These are phyloP conservation scores for Lentinus brumalis DNA, from an alignment of 768 basidiomycete genomes.

Conservation along the genomic window DNA sequence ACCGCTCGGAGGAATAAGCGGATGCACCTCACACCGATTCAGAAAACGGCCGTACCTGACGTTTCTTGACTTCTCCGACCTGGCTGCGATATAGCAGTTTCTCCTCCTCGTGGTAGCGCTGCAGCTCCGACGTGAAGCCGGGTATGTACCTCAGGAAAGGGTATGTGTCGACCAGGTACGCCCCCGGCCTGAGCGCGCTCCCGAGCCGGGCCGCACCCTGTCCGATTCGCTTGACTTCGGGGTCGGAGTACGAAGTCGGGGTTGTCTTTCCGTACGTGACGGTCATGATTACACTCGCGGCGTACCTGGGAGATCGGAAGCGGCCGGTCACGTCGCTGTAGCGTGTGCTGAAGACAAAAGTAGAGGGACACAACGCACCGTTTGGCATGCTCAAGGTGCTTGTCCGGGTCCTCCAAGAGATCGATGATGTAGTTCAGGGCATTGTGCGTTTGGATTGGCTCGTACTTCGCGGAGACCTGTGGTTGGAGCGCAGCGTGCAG, in stretches of 20 bases:
- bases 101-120: slow-evolving; percentile 52
- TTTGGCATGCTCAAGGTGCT: slow-evolving; percentile 37
- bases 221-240: slow-evolving; percentile 36
- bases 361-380: slow-evolving; percentile 29
- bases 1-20: too few species aligned
- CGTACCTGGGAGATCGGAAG: slow-evolving; percentile 30
- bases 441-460: slow-evolving; percentile 34
- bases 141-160: slow-evolving; percentile 48
- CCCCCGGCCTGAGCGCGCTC: slow-evolving; percentile 39
- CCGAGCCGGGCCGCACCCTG: slow-evolving; percentile 39
- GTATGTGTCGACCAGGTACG: slow-evolving; percentile 36
- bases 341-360: background rate
- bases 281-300: slow-evolving; percentile 40
- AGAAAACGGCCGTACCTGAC: background rate
- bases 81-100: slow-evolving; percentile 35
- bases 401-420: slow-evolving; percentile 34
- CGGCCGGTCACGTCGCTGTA: background rate
- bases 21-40: background rate
- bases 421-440: slow-evolving; percentile 39
- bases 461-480: slow-evolving; percentile 34
- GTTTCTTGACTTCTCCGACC: slow-evolving; percentile 23
- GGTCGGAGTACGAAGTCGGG: slow-evolving; percentile 39
- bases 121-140: slow-evolving; percentile 59
- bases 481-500: slow-evolving; percentile 39
- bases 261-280: slow-evolving; percentile 44